Evolutionary conservation across 2,329 filamentous ascomycete genomes (phyloP).

Genomic region (Sarocladium kiliense): DNA sequence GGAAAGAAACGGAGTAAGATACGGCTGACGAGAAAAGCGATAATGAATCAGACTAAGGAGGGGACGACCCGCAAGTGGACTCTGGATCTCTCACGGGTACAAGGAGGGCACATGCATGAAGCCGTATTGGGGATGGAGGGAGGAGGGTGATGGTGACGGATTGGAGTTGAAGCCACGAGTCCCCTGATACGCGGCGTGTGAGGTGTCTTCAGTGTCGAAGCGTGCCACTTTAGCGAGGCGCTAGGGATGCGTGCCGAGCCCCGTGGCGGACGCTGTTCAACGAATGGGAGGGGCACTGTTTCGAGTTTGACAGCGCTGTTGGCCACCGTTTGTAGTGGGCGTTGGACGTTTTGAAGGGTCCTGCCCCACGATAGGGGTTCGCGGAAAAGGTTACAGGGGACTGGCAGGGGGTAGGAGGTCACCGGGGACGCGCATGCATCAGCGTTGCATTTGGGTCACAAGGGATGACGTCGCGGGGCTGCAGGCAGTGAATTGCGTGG

Average conservation of each 20-base stretch:
- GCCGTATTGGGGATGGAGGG: constrained; percentile 3
- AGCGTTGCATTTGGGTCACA: neutral
- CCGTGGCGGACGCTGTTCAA: neutral
- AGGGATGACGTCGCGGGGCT: neutral
- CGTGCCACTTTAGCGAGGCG: constrained; percentile 6
- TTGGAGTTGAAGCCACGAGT: neutral
- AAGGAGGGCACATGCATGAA: constrained; percentile 2
- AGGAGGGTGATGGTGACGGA: neutral
- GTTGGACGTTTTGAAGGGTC: neutral
- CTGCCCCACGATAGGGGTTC: constrained; percentile 3
- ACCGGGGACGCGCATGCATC: neutral
- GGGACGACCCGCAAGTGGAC: constrained; percentile 7
- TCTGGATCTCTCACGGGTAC: neutral
- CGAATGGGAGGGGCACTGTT: neutral
- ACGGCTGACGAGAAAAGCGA: neutral
- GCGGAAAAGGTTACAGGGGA: neutral
- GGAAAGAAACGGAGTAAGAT: neutral
- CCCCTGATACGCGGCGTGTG: neutral
- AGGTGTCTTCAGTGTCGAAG: neutral
- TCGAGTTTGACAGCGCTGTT: neutral
- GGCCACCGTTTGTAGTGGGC: neutral
- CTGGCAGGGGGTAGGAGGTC: neutral
- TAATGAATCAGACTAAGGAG: neutral
- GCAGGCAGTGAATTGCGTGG: no score
- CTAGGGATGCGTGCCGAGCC: constrained; percentile 5